Percentiles rank a stretch among this genome's conserved stretches.
These are phyloP conservation scores for Suhomyces bokatorum DNA, from an alignment of 1,139 yeast species.

Conservation along the genomic window DNA sequence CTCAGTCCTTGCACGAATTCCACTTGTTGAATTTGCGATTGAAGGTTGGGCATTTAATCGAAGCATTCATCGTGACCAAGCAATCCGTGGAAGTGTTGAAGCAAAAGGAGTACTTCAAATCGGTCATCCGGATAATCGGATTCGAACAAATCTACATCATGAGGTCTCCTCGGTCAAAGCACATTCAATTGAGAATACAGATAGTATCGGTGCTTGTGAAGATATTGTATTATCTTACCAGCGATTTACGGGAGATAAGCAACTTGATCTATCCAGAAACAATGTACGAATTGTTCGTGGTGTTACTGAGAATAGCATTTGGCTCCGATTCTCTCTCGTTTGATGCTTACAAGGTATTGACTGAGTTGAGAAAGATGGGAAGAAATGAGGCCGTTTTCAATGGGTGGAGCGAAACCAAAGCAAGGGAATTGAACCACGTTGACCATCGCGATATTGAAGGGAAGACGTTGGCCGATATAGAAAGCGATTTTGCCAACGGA, in stretches of 20 bases:
- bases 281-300: slow-evolving; percentile 50
- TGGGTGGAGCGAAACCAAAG: slow-evolving; percentile 41
- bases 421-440: slow-evolving; percentile 41
- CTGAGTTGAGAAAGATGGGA: slow-evolving; percentile 27
- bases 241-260: slow-evolving; percentile 31
- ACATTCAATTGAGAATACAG: slow-evolving; percentile 41
- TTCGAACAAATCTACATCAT: slow-evolving; percentile 52
- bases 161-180: slow-evolving; percentile 48
- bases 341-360: slow-evolving; percentile 37
- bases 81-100: slow-evolving; percentile 32
- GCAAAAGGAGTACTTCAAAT: slow-evolving; percentile 41
- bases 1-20: slow-evolving; percentile 40
- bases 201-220: slow-evolving; percentile 42
- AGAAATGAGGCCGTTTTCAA: slow-evolving; percentile 38
- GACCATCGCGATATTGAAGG: slow-evolving; percentile 16
- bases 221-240: slow-evolving; percentile 35
- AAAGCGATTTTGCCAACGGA: slow-evolving; percentile 53
- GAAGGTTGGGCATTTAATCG: slow-evolving; percentile 46
- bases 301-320: slow-evolving; percentile 58
- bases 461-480: slow-evolving; percentile 30
- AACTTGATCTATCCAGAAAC: slow-evolving; percentile 43
- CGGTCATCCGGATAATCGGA: slow-evolving; percentile 48
- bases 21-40: slow-evolving; percentile 43
- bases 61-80: slow-evolving; percentile 39
- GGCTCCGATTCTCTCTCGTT: slow-evolving; percentile 43